Base-by-base conservation (phyloP, 78 protist genomes). In the Protostelium mycophagum region DNA sequence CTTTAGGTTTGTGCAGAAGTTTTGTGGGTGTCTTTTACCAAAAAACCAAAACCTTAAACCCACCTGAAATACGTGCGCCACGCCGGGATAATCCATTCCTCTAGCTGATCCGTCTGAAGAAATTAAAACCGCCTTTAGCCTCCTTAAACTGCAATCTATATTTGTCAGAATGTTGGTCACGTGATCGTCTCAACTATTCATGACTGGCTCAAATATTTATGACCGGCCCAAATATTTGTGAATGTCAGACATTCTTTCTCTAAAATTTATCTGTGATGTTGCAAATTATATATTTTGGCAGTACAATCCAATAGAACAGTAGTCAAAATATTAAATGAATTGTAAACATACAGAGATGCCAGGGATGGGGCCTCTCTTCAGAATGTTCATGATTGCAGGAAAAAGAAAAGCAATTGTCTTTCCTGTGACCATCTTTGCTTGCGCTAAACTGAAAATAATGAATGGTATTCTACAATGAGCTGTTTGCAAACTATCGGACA, bases 401-500 rank as follows among this genome's bases (percentile, higher is more conserved):
- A 99, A 93, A 39, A 98, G 89, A 90, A 99, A 99, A 36, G 99
- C 98, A 10, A 98, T 90, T 31, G 99, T 98, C 93, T 99, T 98
- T 25, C 99, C 99, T 28, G 97, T 92, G 39, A 99, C 99, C 1
- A 99, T 98, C 36, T 99, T 92, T 0, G 99, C 99, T 31, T 63
- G 73, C 10, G 90, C 92, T 28, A 91, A 16, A 51, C 73, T 51
- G 73, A 16, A 51, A 51, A 16, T n/a, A n/a, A n/a, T n/a, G n/a
- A n/a, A n/a, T n/a, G n/a, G n/a, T n/a, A n/a, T n/a, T n/a, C n/a
- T n/a, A n/a, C n/a, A n/a, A n/a, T n/a, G n/a, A n/a, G n/a, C n/a
- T n/a, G n/a, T n/a, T n/a, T n/a, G n/a, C n/a, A n/a, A n/a, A n/a
- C n/a, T n/a, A n/a, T n/a, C n/a, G n/a, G n/a, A n/a, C n/a, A n/a